These are phyloP conservation scores for Colletotrichum phormii DNA, from an alignment of 2,329 filamentous ascomycete genomes.

Conservation along the genomic window DNA sequence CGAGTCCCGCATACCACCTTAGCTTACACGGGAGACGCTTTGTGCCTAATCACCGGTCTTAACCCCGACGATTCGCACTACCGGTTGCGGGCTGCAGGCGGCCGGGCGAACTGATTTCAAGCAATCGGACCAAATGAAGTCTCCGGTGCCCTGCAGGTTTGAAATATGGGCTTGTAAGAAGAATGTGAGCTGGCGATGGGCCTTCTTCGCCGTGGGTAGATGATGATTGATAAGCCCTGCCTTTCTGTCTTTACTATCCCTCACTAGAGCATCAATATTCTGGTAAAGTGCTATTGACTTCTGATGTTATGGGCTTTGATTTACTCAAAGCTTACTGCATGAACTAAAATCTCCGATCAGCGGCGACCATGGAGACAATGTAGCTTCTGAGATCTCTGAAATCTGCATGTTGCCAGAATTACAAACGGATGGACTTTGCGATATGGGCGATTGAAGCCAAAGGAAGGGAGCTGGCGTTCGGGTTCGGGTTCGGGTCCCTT, in stretches of 20 bases:
- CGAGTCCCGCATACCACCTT: neutral
- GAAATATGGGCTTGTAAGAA: neutral
- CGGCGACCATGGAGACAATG: too few relatives aligned
- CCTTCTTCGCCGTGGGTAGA: neutral
- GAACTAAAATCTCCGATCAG: too few relatives aligned
- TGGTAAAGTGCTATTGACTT: too few relatives aligned
- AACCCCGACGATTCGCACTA: neutral
- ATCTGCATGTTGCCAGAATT: too few relatives aligned
- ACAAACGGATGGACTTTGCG: too few relatives aligned
- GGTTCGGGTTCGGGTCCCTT: neutral
- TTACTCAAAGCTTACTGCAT: too few relatives aligned
- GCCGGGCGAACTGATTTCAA: neutral
- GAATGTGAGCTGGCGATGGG: neutral
- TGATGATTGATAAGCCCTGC: neutral
- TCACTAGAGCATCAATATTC: neutral
- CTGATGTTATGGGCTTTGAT: too few relatives aligned
- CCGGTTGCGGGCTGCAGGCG: neutral
- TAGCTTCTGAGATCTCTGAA: too few relatives aligned
- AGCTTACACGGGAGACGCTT: too few relatives aligned
- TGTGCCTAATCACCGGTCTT: slow-evolving; percentile 8
- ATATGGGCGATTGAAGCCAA: too few relatives aligned
- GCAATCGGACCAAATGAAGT: neutral
- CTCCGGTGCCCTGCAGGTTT: neutral
- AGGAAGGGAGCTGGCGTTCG: neutral
- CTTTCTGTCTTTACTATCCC: neutral